Percentiles rank a stretch among this genome's conserved stretches.
These are phyloP conservation scores for Rosa persica DNA, from an alignment of 306 rosid species.

Conservation along the genomic window DNA sequence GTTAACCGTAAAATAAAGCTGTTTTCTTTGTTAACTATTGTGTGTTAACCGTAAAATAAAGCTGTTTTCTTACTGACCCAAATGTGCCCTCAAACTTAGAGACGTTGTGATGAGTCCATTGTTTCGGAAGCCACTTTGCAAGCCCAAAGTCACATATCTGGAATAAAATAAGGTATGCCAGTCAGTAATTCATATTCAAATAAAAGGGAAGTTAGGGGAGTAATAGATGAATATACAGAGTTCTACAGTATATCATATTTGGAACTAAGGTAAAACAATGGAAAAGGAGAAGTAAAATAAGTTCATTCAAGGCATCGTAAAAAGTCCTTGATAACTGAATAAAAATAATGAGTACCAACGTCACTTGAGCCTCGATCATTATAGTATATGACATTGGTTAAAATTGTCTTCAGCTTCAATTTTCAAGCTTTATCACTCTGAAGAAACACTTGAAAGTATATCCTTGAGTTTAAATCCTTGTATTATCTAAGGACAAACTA, in stretches of 20 bases:
- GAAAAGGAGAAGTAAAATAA: not conserved
- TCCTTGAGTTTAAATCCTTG: not conserved
- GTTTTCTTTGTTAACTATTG: not conserved
- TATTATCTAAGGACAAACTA: not conserved
- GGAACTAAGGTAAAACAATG: not conserved
- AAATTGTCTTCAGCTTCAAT: not conserved
- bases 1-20: not conserved
- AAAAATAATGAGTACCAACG: not conserved
- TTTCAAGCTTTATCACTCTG: not conserved
- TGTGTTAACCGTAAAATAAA: not conserved
- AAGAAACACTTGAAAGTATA: not conserved
- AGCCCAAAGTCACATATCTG: constrained; percentile 97
- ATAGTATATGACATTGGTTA: not conserved
- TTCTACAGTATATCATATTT: not conserved
- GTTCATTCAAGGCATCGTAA: not conserved
- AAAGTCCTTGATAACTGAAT: not conserved
- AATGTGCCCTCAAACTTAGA: constrained; percentile 85
- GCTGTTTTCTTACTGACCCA: constrained; percentile 45
- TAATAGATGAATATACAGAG: not conserved
- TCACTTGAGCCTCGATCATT: not conserved
- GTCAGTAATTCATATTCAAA: constrained; percentile 11
- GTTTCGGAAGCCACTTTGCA: constrained; percentile 82
- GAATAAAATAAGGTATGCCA: constrained; percentile 16
- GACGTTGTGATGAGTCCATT: constrained; percentile 59
- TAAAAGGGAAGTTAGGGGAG: not conserved